Conservation (phyloP, 2,329 filamentous ascomycete genomes). For the Talaromyces sp. region DNA sequence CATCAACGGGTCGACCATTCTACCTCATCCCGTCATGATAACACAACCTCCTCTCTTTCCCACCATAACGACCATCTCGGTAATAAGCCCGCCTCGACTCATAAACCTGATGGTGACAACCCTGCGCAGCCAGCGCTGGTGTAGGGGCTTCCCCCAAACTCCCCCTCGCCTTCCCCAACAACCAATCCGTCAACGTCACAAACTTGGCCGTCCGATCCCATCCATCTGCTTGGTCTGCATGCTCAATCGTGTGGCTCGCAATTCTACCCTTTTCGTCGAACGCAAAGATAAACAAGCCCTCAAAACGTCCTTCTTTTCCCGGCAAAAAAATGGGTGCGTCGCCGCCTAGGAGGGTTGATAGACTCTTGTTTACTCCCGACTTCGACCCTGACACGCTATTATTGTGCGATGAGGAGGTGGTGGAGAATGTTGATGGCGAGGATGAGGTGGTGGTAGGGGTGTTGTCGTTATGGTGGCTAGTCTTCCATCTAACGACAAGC, state of each 20-base stretch:
- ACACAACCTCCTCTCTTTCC: background rate
- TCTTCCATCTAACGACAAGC: constrained; percentile 88
- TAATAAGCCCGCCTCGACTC: background rate
- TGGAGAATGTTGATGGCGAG: background rate
- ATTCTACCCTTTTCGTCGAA: constrained; percentile 87
- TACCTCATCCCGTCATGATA: background rate
- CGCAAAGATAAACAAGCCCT: constrained; percentile 89
- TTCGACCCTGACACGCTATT: constrained; percentile 23
- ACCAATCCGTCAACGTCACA: constrained; percentile 90
- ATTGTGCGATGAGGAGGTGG: background rate
- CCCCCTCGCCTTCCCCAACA: constrained; percentile 73
- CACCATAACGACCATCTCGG: background rate
- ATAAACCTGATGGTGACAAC: constrained; percentile 21
- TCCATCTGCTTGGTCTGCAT: constrained; percentile 77
- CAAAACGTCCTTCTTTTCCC: constrained; percentile 73
- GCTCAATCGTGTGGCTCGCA: constrained; percentile 87
- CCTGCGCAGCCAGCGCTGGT: constrained; percentile 32
- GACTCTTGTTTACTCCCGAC: constrained; percentile 39
- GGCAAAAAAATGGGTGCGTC: constrained; percentile 50
- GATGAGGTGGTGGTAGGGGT: background rate
- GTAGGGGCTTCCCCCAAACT: constrained; percentile 25
- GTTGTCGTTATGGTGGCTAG: constrained; percentile 49
- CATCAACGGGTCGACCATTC: background rate
- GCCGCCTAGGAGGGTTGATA: constrained; percentile 53
- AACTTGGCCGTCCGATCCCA: constrained; percentile 84